Evolutionary conservation across 2,329 filamentous ascomycete genomes (phyloP), one percentile per base, ranked within the genome.

Genomic region (Ophiostoma himal-ulmi): DNA sequence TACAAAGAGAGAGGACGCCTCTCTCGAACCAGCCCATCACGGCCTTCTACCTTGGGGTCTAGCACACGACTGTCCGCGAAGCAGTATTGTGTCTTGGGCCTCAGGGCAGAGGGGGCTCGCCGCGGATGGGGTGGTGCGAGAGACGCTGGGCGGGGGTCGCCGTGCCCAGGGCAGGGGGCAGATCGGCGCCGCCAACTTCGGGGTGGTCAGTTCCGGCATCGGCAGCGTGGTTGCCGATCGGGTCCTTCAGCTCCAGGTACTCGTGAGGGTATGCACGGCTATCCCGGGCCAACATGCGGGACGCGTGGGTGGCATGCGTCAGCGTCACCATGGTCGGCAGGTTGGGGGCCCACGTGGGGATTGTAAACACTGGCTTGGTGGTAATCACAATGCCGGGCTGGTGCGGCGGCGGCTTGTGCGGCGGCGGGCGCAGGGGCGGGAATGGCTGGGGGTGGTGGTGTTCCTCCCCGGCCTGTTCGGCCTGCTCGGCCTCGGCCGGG

Each of bases 281-380:
- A 13, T 44, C 22, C 57, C 14, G 22, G 26, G 13, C 57, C 57
- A 7, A 5, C 57, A 37, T 39, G 5, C 26, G 67, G 22, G 34
- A n/a, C 8, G 20, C 22, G 41, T 68, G 41, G 26, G 67, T 54
- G 20, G 26, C 41, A 20, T 62, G 26, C 57, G 57, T 62, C 57
- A 62, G 14, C 26, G 57, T 62, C 26, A 62, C 57, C 26, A 62
- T 62, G 13, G 57, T 62, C 13, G 57, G 57, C 26, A 62, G 57
- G 57, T 62, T 34, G 57, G 57, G 26, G 5, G 57, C 57, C 57
- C 57, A 62, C 57, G 57, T 62, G 4, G 57, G 57, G 26, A 34
- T 62, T 17, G 57, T 62, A 20, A 62, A 62, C 57, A 62, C 57
- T 5, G 57, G 57, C 57, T 30, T 62, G 57, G 57, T 34, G 13